A percentile compares a stretch with the other conserved stretches of the same genome.
Conservation (phyloP, 192 early-diverging fungal genomes). For the Coemansia sp. region DNA sequence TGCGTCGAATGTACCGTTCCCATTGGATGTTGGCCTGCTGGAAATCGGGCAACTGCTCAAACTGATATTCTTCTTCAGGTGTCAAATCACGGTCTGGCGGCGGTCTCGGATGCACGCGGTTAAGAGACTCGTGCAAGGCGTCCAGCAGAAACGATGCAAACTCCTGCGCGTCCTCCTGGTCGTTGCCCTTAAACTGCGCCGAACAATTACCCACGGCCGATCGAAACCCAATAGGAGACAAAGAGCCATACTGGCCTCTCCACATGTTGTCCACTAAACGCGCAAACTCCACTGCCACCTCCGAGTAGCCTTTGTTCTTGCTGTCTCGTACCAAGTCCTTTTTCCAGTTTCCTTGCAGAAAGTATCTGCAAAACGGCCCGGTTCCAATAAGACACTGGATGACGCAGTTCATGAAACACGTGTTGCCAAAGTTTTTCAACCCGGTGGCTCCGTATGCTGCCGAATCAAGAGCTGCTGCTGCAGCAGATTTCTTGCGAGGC, state of each 20-base stretch:
- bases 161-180: constrained; percentile 98
- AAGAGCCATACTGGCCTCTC: constrained; percentile 71
- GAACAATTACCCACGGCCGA: constrained; percentile 73
- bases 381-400: constrained; percentile 79
- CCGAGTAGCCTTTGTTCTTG: constrained; percentile 64
- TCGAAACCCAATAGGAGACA: constrained; percentile 81
- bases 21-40: constrained; percentile 67
- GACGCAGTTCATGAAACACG: constrained; percentile 85
- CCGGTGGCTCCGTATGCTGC: constrained; percentile 67
- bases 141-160: constrained; percentile 90
- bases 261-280: constrained; percentile 82
- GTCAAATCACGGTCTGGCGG: constrained; percentile 48
- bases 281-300: constrained; percentile 75
- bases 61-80: constrained; percentile 58
- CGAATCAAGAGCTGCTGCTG: constrained; percentile 33
- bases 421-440: constrained; percentile 81
- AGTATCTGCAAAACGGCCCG: constrained; percentile 69
- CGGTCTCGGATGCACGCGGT: constrained; percentile 59
- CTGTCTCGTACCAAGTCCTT: constrained; percentile 50
- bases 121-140: constrained; percentile 90
- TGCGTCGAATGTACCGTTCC: constrained; percentile 71
- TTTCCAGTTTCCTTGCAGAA: constrained; percentile 62
- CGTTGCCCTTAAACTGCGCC: constrained; percentile 80
- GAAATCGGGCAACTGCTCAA: constrained; percentile 69
- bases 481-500: constrained; percentile 7